Base-by-base conservation (phyloP, 2,329 filamentous ascomycete species). In the Epichloe gansuensis region DNA sequence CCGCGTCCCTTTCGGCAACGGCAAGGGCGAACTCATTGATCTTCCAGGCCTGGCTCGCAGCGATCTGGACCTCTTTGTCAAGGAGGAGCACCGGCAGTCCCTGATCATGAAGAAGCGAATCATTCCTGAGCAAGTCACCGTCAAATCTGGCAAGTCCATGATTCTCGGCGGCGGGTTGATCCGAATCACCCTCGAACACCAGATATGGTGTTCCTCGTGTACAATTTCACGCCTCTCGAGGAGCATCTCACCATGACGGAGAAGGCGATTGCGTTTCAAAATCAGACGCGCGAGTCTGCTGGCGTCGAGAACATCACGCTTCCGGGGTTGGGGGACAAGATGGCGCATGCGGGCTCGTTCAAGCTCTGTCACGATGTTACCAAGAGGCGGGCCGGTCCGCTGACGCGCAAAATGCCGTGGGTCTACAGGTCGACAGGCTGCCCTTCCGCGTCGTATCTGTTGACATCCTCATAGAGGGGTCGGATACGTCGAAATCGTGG, bases 391-490 rank as follows among this genome's bases (percentile, higher is more conserved):
- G 80, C 89, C 0, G 90, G 89, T 0, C 85, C 86, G 0, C 68
- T 91, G 42, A 88, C 85, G 3, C 72, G 76, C 35, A 75, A 54
- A 74, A 78, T 48, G 86, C 80, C 2, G 77, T 77, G 45, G 82
- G 77, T 41, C 72, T 84, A 46, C 81, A 79, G 52, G 76, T 85
- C 0, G 82, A 88, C 2, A 72, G 75, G 15, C 72, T 97, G 4
- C 88, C 90, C 0, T 98, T 91, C 67, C 78, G 80, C 13, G 82
- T 97, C 2, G 76, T 93, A 55, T 82, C 85, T 8, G 78, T 85
- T 0, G 94, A 98, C 63, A 82, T 98, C 25, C 72, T 98, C 13
- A 82, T 98, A 48, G 91, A 97, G 90, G 93, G 2, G 85, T 90
- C 28, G 93, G 93, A 7, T 98, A 94, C 87, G 78, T 98, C 2